Evolutionary conservation across 345 rosid species (phyloP).

Genomic region (Diplotaxis tenuifolia): DNA sequence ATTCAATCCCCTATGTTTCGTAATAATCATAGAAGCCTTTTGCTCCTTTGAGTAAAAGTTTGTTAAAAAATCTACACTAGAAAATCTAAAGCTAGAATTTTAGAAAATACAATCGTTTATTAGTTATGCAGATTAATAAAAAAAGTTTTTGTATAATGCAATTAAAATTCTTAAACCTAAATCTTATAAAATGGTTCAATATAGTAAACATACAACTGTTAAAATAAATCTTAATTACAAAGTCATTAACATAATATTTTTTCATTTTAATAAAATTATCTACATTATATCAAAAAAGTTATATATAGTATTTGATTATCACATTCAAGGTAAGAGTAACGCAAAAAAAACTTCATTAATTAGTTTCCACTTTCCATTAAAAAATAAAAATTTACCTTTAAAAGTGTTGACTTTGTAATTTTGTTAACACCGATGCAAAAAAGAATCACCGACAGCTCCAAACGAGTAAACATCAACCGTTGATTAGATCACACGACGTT

Average conservation of each 20-base stretch:
- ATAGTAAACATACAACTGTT: no score
- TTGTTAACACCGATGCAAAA: neutral
- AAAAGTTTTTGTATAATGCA: no score
- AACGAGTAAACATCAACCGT: conserved; percentile 14
- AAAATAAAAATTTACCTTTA: neutral
- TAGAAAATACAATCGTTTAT: neutral
- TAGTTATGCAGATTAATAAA: neutral
- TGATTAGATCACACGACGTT: neutral
- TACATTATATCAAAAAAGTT: no score
- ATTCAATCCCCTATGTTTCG: neutral
- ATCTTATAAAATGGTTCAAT: neutral
- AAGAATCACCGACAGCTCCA: conserved; percentile 24
- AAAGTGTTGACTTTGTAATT: conserved; percentile 22
- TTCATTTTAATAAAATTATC: no score
- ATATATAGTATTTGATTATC: no score
- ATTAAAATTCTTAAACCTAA: neutral
- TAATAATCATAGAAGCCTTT: neutral
- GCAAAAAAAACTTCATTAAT: neutral
- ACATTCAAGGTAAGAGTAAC: no score
- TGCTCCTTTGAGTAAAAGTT: neutral
- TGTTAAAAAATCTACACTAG: neutral
- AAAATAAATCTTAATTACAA: neutral
- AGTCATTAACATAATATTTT: no score
- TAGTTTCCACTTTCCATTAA: neutral
- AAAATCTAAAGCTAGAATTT: neutral